These are phyloP conservation scores for Pestalotiopsis sp. DNA, from an alignment of 2,329 filamentous ascomycete species.

Conservation along the genomic window DNA sequence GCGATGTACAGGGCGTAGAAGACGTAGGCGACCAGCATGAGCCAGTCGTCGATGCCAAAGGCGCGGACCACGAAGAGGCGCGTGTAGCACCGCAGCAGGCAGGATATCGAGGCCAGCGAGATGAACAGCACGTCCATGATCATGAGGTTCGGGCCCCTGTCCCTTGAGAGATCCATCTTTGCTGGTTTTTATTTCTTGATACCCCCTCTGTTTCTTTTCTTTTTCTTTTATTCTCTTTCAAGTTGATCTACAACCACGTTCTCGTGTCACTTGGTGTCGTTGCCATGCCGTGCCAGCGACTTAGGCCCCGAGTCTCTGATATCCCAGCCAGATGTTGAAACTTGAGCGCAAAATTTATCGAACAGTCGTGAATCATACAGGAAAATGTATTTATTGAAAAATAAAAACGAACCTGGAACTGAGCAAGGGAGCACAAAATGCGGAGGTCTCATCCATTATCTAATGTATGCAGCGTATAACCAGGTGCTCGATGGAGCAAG, in stretches of 20 bases:
- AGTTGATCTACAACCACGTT: not conserved
- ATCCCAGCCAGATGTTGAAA: not conserved
- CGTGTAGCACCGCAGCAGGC: not conserved
- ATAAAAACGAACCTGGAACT: not conserved
- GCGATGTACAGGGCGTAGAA: conserved; percentile 4
- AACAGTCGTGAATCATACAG: no score
- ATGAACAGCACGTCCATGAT: conserved; percentile 3
- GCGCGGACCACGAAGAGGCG: not conserved
- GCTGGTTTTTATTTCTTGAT: not conserved
- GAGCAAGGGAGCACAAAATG: not conserved
- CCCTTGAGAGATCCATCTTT: not conserved
- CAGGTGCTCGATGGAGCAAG: not conserved
- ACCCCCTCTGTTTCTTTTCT: not conserved
- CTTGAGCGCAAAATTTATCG: not conserved
- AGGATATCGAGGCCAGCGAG: not conserved
- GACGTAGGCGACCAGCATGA: conserved; percentile 5
- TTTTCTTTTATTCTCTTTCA: not conserved
- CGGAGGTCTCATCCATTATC: not conserved
- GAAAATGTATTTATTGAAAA: not conserved
- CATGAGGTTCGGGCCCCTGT: not conserved
- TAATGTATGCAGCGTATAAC: not conserved
- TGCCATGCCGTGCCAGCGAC: not conserved
- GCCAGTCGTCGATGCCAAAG: conserved; percentile 10
- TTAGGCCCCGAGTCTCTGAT: not conserved
- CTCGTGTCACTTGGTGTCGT: not conserved